Base-by-base conservation (phyloP, 2,329 filamentous ascomycete genomes). In the Penicillium sp. region DNA sequence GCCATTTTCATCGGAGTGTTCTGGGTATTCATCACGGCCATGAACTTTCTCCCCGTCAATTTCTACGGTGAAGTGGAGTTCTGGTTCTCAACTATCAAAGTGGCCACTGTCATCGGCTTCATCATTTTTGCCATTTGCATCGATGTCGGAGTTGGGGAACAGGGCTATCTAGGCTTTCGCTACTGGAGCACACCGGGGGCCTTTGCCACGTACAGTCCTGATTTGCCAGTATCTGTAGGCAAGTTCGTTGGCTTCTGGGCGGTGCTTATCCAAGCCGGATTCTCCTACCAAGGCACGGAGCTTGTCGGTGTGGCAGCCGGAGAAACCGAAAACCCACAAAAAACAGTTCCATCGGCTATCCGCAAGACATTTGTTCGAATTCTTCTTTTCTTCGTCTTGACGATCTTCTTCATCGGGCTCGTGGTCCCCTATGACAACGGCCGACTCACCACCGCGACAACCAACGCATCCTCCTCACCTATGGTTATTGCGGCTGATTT, bases 41-140 rank as follows among this genome's bases (percentile, higher is more conserved):
- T 87, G 68, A 92, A 92, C 74, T 86, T 89, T 68, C 71, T 92
- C 29, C 88, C 88, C 2, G 84, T 92, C 43, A 81, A 83, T 44
- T 84, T 85, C 62, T 92, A 90, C 64, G 90, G 89, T 41, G 88
- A 92, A 69, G 78, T 90, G 27, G 90, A 93, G 71, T 90, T 92
- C 75, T 91, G 87, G 82, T 86, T 92, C 65, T 87, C 88, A 3
- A 84, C 81, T 50, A 85, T 93, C 78, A 92, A 92, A 73, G 87
- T 92, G 56, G 67, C 90, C 46, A 90, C 88, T 23, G 84, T 92
- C 33, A 58, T 90, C 38, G 88, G 88, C 43, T 90, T 92, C 78
- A 82, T 90, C 77, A 86, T 92, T 69, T 90, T 92, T 64, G 85
- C 82, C 62, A 88, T 91, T 64, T 88, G 86, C 72, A 82, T 92